Base-by-base conservation (phyloP, 148 eudicot species). In the Camellia japonica region DNA sequence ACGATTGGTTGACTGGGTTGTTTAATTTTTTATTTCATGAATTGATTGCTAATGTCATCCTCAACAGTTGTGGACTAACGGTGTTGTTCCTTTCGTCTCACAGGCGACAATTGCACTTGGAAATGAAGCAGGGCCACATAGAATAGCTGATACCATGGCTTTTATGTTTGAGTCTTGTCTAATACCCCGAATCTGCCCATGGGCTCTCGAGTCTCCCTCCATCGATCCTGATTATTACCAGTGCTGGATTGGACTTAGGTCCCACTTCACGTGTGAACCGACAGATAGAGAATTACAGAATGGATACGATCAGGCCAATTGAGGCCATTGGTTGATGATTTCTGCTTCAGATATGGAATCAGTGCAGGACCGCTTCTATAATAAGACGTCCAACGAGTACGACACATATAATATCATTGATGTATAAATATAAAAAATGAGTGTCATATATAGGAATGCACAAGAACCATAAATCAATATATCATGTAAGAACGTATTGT, bases 121-220 rank as follows among this genome's bases (percentile, higher is more conserved):
- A 77, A 90, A 88, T 69, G 90, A 91, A 20, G 89, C 85, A 68
- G 91, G 85, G n/a, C 99, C 99, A 7, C 83, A 77, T 49, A 93
- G 84, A 86, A 90, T 95, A 7, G 84, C 83, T 1, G 85, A 88
- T 70, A 93, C 99, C 52, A 87, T 96, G 95, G 99, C 99, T 42
- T 96, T 96, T 87, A 96, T 96, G 99, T 96, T 96, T 67, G 99
- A 96, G 75, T 93, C 99, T n/a, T 91, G 94, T 83, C 87, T 96
- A 44, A 93, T 96, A 49, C 95, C 98, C 16, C 90, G 99, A 79
- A 89, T 93, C 65, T 96, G 99, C 74, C 84, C 85, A 0, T 96
- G 98, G 99, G 97, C 99, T 30, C 88, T 92, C 4, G 92, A 93
- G 54, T 93, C 99, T 83, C 98, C 95, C 46, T 84, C 81, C 67